A percentile compares a stretch with the other conserved stretches of the same genome.
Conservation (phyloP, 2,329 filamentous ascomycete genomes). For the Colletotrichum shisoi region DNA sequence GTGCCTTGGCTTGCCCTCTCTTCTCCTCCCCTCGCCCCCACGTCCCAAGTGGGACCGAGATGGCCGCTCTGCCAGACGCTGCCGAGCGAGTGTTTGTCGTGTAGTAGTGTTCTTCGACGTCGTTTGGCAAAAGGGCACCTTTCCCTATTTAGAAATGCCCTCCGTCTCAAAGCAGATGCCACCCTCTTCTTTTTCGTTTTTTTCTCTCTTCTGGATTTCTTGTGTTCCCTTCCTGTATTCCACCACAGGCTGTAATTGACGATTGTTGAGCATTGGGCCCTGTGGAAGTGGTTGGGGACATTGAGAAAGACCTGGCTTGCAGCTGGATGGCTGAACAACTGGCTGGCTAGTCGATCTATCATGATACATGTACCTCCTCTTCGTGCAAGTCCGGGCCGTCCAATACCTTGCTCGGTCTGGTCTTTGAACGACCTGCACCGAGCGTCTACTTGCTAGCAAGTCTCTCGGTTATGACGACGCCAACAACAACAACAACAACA, state of each 20-base stretch:
- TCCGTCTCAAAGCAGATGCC: conserved; percentile 29
- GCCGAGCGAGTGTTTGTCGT: conserved; percentile 14
- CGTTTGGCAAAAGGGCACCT: conserved; percentile 13
- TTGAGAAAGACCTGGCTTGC: not conserved
- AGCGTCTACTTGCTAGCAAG: conserved; percentile 14
- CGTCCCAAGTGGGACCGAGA: conserved; percentile 29
- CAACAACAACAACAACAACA: conserved; percentile 1
- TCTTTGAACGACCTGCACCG: conserved; percentile 21
- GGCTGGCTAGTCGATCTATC: conserved; percentile 3
- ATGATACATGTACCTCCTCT: conserved; percentile 33
- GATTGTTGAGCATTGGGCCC: conserved; percentile 21
- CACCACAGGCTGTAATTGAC: not conserved
- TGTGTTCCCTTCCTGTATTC: not conserved
- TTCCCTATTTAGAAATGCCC: conserved; percentile 23
- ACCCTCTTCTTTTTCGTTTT: not conserved
- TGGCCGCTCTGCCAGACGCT: conserved; percentile 20
- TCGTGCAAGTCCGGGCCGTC: not conserved
- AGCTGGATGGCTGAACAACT: not conserved
- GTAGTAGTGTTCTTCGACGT: conserved; percentile 5
- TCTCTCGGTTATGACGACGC: conserved; percentile 3
- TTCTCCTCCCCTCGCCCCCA: not conserved
- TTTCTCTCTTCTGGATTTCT: not conserved
- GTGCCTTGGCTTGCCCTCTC: conserved; percentile 20
- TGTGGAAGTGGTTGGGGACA: not conserved
- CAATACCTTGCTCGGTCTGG: conserved; percentile 12